Base-by-base conservation (phyloP, 2,329 filamentous ascomycete genomes). In the Graphilbum sp. region DNA sequence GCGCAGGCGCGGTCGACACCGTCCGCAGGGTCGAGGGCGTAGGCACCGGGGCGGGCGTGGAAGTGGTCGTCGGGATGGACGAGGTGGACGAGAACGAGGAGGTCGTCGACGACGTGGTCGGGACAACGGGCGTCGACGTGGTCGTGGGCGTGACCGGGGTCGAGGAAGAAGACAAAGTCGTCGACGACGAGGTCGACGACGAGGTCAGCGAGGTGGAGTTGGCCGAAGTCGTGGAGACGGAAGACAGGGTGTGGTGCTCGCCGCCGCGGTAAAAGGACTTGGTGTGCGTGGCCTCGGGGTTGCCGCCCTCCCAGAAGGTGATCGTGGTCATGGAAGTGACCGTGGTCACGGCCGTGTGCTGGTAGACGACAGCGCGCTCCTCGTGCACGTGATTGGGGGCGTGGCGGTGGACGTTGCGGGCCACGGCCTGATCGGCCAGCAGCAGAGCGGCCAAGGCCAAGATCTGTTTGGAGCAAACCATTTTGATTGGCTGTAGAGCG, bases 371-470 rank as follows among this genome's bases (percentile, higher is more conserved):
- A 12, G 55, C n/a, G 13, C 42, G 50, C 37, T 51, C 52, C 49
- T 60, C 58, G 45, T 54, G 52, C 16, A 46, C 36, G 34, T 54
- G 51, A 35, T 48, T 45, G 45, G 64, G 60, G 35, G 50, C 50
- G 47, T 62, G 59, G 33, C 58, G 60, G 52, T 64, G 59, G 41
- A 55, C 47, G 52, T 58, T 59, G 46, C 59, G 48, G 45, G 60
- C 66, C 31, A 59, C 41, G 43, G 56, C 42, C 51, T 64, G 57
- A 47, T 61, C 56, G 46, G 59, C 54, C 34, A 69, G 55, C 41
- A 61, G 54, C 40, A 60, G 54, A 38, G 60, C 61, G 38, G 59
- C 57, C 41, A 68, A 49, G 40, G 58, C 51, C 41, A 64, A 42
- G 48, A 61, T 16, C 34, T 37, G 40, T 40, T 45, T 47, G 40